phyloP scores from a whole-genome alignment of 352 stramenopile species.

The Globisporangium iwayamae region DNA sequence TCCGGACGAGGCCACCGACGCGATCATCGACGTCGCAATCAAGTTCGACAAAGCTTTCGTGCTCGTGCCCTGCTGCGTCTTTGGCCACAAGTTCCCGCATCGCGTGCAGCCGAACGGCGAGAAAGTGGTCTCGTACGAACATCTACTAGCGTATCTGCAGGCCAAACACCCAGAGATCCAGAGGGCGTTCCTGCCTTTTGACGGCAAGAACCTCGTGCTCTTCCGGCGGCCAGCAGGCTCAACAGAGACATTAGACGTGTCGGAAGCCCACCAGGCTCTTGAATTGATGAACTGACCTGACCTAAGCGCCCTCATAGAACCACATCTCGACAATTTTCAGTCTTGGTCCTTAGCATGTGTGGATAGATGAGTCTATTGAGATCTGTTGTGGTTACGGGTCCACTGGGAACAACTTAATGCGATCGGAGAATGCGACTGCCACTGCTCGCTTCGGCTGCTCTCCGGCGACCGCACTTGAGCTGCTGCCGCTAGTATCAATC shows the following conservation, averaged over 20 bases:
- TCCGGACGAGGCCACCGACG: conserved; percentile 93
- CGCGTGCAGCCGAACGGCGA: conserved; percentile 38
- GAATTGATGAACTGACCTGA: not conserved
- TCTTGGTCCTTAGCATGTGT: not conserved
- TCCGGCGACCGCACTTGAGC: not conserved
- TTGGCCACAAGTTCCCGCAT: conserved; percentile 88
- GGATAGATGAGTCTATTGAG: not conserved
- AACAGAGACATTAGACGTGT: not conserved
- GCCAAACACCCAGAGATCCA: conserved; percentile 66
- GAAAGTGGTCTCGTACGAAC: conserved; percentile 72
- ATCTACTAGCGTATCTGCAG: conserved; percentile 74
- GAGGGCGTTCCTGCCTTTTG: conserved; percentile 64
- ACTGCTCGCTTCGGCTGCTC: conserved; percentile 12
- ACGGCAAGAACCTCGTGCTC: conserved; percentile 84
- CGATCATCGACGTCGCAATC: conserved; percentile 91
- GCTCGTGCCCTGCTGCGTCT: conserved; percentile 96
- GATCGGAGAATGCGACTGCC: conserved; percentile 30
- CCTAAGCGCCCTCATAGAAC: not conserved
- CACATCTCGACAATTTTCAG: not conserved
- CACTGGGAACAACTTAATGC: conserved; percentile 26
- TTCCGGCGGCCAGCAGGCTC: conserved; percentile 30
- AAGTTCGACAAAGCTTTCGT: conserved; percentile 91
- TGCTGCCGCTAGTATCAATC: conserved; percentile 1
- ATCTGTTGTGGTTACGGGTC: not conserved
- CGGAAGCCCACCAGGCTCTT: not conserved